Percentiles rank a stretch among this genome's conserved stretches.
phyloP scores from a whole-genome alignment of 1,284 basidiomycete genomes.

The Agaricales sp. region DNA sequence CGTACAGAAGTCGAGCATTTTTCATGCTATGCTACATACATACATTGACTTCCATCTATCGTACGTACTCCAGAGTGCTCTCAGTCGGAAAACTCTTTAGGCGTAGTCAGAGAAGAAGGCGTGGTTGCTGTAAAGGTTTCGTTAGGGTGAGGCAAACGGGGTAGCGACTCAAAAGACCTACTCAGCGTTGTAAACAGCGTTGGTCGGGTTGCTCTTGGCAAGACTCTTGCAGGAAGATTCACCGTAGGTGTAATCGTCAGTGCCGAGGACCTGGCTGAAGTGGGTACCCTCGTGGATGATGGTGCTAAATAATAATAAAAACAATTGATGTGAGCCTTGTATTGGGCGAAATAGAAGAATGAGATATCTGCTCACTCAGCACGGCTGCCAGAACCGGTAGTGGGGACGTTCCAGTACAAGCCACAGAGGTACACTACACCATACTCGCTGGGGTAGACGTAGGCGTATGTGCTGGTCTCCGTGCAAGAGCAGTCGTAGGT shows the following conservation, averaged over 20 bases:
- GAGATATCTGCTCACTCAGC: background rate
- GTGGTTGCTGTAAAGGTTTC: background rate
- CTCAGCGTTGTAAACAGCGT: background rate
- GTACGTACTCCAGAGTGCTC: no score
- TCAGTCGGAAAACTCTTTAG: background rate
- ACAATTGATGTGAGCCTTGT: background rate
- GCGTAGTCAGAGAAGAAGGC: background rate
- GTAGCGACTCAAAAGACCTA: background rate
- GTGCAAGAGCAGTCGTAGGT: background rate
- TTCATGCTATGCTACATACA: no score
- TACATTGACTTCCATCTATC: no score
- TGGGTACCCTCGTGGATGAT: constrained; percentile 3
- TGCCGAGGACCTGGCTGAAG: background rate
- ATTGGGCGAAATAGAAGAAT: background rate
- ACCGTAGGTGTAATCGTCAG: background rate
- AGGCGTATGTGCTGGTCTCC: background rate
- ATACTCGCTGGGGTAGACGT: background rate
- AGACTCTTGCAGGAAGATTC: background rate
- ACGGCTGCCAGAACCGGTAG: background rate
- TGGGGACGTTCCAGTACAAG: background rate
- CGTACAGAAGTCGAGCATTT: no score
- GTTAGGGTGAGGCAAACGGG: background rate
- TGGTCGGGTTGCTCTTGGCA: background rate
- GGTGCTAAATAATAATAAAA: no score
- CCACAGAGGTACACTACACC: background rate